Evolutionary conservation across 768 basidiomycete genomes (phyloP), one percentile per base, ranked within the genome.

Genomic region (Cantharellus cinnabarinus): DNA sequence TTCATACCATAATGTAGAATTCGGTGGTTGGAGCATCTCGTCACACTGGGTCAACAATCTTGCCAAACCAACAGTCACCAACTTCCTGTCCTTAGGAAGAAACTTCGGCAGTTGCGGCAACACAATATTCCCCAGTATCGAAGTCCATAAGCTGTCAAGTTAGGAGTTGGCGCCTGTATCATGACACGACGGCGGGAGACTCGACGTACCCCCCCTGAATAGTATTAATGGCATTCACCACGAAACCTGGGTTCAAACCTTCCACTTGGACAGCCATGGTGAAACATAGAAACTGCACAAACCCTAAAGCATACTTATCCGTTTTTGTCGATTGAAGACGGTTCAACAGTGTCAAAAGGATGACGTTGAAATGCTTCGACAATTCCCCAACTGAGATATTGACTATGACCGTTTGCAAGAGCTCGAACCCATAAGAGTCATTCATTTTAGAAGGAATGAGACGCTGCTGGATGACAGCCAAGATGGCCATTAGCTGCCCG

Each of bases 391-490:
- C 74, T 55, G 85, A 82, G 14, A 89, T 76, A 65, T 79, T 70
- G 54, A 77, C 75, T 57, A 90, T 77, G 14, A 95, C 77, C 3
- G 79, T 77, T 61, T 93, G 80, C 53, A 99, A 67, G 7, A 99
- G 72, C 67, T 95, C 91, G 63, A 94, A 90, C 0, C 89, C 94
- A 79, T 85, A 93, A 3, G 72, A 77, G 68, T 99, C 94, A 66
- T 95, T 90, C 35, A 81, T 59, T 67, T 90, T 93, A 15, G 81
- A 83, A 3, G 87, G 87, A 39, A 95, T 81, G 29, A 99, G 71
- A 50, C 90, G 78, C 66, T 95, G 93, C 69, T 95, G 93, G 4
- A 83, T 75, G 58, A 99, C 83, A 53, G 87, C 94, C 40, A 97
- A 73, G 7, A 97, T 79, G 3, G 79, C 77, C 35, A 79, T 77